A percentile compares a stretch with the other conserved stretches of the same genome.
These are phyloP conservation scores for Leptomonas pyrrhocoris DNA, from an alignment of 208 protist species.

Conservation along the genomic window DNA sequence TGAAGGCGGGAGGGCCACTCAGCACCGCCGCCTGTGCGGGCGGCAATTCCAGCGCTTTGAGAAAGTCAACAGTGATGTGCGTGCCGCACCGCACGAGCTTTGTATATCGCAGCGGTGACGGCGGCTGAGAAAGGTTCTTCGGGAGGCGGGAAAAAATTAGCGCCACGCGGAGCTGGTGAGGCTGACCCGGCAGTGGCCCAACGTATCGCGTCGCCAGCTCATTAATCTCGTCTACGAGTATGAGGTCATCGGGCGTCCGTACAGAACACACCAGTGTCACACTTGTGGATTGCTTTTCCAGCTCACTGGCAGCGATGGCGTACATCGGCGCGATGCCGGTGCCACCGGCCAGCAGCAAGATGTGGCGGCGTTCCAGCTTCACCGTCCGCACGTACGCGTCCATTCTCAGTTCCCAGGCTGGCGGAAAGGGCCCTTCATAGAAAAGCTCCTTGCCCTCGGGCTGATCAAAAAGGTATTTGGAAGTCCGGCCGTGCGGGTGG, in stretches of 20 bases:
- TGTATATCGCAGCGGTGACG: constrained; percentile 5
- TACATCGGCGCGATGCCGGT: constrained; percentile 69
- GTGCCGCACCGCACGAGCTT: constrained; percentile 14
- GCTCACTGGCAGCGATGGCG: constrained; percentile 51
- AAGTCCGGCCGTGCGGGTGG: constrained; percentile 49
- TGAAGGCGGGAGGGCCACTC: constrained; percentile 67
- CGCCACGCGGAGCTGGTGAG: constrained; percentile 23
- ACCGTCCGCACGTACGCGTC: constrained; percentile 39
- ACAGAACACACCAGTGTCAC: constrained; percentile 65
- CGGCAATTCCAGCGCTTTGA: constrained; percentile 7
- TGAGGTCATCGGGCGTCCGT: constrained; percentile 36
- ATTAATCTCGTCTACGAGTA: constrained; percentile 52
- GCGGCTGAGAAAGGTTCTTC: not conserved
- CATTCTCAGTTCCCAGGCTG: constrained; percentile 46
- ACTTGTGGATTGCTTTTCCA: constrained; percentile 37
- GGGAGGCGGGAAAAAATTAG: constrained; percentile 8
- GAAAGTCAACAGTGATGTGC: constrained; percentile 11
- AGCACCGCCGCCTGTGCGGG: constrained; percentile 43
- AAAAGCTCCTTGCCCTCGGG: constrained; percentile 45
- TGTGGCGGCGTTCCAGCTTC: constrained; percentile 30
- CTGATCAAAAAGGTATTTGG: constrained; percentile 47
- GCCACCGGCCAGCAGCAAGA: constrained; percentile 71
- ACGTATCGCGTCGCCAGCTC: constrained; percentile 31
- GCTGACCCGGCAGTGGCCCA: constrained; percentile 9
- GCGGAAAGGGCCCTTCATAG: constrained; percentile 60